Base-by-base conservation (phyloP, 306 rosid genomes). In the Cucurbita pepo region DNA sequence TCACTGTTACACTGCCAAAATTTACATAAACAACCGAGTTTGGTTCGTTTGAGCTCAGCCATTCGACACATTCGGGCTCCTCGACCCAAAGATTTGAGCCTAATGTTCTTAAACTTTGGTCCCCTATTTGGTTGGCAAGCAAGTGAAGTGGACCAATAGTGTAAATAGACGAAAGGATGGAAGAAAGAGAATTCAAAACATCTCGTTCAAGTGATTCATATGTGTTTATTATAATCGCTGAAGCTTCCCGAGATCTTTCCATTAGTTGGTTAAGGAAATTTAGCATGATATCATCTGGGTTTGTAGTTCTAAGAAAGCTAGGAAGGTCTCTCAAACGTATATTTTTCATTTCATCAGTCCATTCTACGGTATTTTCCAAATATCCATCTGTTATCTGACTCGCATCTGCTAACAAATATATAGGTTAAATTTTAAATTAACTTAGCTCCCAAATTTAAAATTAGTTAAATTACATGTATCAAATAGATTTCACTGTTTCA, bases 291-390 rank as follows among this genome's bases (percentile, higher is more conserved):
- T 78, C 77, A 0, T 74, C 16, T 15, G 74, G 78, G 16, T 86
- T 61, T 12, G 82, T 86, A 38, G 88, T 88, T 74, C 87, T 78
- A 3, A 84, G 3, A 65, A 88, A 86, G 61, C 40, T 77, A 0
- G 93, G 90, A 2, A 88, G 21, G 30, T 86, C 88, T 19, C 13
- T 86, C 8, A 88, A 7, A 4, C 86, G 81, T 7, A 88, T 81
- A 7, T 47, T 76, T 38, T 76, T 82, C 36, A 86, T 79, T 5
- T 86, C 90, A 0, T 84, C 85, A 0, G 86, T 71, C 86, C 90
- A 88, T 61, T 84, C 85, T 0, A 88, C 7, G 0, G 54, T 43
- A 2, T 55, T 83, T 15, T 88, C 90, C 67, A 86, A 54, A 78
- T 84, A 82, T 3, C 87, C 87, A 65, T 84, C 69, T 43, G 82